phyloP scores from a whole-genome alignment of 2,329 filamentous ascomycete genomes.

The Lasiodiplodia sp. region DNA sequence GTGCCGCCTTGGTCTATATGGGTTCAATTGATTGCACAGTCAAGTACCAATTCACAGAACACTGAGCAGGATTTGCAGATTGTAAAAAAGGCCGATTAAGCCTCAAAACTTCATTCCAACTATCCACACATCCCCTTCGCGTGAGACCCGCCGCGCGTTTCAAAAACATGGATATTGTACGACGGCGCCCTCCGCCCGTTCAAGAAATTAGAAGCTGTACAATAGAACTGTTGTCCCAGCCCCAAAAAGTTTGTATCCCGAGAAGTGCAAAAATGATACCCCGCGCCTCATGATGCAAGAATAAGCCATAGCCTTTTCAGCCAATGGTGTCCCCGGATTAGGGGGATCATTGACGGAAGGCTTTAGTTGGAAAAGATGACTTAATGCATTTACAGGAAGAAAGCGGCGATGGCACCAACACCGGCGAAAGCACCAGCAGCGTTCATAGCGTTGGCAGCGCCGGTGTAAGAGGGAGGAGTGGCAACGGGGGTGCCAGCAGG shows the following conservation, averaged over 20 bases:
- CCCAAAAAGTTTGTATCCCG: constrained; percentile 22
- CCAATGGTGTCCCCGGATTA: constrained; percentile 22
- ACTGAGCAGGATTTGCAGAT: background rate
- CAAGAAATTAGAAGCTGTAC: constrained; percentile 28
- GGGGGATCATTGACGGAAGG: constrained; percentile 15
- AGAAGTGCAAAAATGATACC: constrained; percentile 27
- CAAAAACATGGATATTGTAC: constrained; percentile 21
- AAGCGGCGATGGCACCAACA: constrained; percentile 51
- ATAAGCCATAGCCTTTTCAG: constrained; percentile 27
- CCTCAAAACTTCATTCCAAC: constrained; percentile 27
- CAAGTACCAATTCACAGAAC: too few relatives aligned
- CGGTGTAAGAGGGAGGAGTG: constrained; percentile 44
- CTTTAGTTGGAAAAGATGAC: constrained; percentile 35
- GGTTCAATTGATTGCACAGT: background rate
- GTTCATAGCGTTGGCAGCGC: constrained; percentile 47
- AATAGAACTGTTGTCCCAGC: constrained; percentile 23
- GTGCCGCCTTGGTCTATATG: too few relatives aligned
- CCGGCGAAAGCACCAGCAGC: constrained; percentile 48
- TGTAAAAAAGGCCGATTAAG: constrained; percentile 19
- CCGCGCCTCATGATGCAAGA: constrained; percentile 26
- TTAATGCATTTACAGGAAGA: constrained; percentile 51
- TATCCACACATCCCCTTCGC: constrained; percentile 25
- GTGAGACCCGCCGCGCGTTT: constrained; percentile 25
- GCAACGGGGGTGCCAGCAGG: constrained; percentile 27
- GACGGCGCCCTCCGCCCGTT: constrained; percentile 15